phyloP scores from a whole-genome alignment of 2,329 filamentous ascomycete genomes.

The Trichophyton mentagrophytes region DNA sequence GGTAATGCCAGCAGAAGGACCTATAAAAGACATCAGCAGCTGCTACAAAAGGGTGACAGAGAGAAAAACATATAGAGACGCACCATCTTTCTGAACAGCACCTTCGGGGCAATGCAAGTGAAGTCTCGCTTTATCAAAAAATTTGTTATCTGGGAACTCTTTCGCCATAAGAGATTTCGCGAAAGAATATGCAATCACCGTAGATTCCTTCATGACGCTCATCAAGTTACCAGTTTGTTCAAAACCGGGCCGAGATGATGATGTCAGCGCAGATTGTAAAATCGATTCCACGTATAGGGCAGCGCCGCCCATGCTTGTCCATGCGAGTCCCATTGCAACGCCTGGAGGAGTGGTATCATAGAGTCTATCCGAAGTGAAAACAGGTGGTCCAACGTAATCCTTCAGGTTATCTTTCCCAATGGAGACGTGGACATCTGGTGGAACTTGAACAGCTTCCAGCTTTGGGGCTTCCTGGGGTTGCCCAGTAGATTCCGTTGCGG shows the following conservation, averaged over 20 bases:
- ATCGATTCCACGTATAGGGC: constrained; percentile 97
- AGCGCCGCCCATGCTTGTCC: constrained; percentile 93
- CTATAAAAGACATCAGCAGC: constrained; percentile 18
- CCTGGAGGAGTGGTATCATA: constrained; percentile 90
- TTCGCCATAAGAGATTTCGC: constrained; percentile 78
- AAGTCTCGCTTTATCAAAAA: constrained; percentile 90
- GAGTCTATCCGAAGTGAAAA: constrained; percentile 89
- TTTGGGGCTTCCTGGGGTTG: not conserved
- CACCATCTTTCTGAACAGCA: constrained; percentile 82
- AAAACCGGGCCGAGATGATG: constrained; percentile 61
- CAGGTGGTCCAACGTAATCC: constrained; percentile 89
- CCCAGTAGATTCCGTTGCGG: not conserved
- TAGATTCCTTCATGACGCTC: constrained; percentile 96
- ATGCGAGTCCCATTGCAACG: constrained; percentile 94
- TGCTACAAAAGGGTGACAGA: not conserved
- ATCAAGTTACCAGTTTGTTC: constrained; percentile 93
- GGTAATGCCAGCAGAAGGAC: constrained; percentile 83
- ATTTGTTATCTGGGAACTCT: constrained; percentile 77
- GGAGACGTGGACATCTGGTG: constrained; percentile 70
- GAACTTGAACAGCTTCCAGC: constrained; percentile 56
- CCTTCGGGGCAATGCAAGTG: constrained; percentile 96
- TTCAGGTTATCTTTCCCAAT: constrained; percentile 86
- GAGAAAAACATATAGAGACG: constrained; percentile 13
- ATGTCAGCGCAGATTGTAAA: constrained; percentile 65
- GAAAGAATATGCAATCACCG: constrained; percentile 88